Percentiles rank a stretch among this genome's conserved stretches.
Conservation (phyloP, 176 grass and related monocot genomes). For the Oryza officinalis region DNA sequence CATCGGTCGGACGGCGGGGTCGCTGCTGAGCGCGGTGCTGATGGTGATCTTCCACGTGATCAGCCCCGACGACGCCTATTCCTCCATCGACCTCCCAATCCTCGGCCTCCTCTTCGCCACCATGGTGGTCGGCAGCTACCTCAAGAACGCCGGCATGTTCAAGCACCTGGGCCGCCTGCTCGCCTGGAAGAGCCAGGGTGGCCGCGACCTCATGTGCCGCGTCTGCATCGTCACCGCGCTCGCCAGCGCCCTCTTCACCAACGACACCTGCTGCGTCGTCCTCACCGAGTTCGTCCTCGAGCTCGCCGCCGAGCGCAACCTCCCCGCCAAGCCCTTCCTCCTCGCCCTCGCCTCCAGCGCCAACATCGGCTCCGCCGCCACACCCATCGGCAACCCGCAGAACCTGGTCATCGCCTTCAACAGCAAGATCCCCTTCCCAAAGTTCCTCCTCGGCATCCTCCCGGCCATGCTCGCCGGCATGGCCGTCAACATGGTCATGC, state of each 20-base stretch:
- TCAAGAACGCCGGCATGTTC: constrained; percentile 91
- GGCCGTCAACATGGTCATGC: constrained; percentile 68
- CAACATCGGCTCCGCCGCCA: constrained; percentile 87
- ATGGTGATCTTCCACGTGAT: constrained; percentile 92
- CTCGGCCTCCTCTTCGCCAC: constrained; percentile 89
- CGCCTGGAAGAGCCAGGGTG: constrained; percentile 74
- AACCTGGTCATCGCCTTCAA: constrained; percentile 88
- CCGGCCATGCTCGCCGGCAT: constrained; percentile 83
- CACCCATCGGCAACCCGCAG: constrained; percentile 97
- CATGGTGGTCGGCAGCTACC: constrained; percentile 92
- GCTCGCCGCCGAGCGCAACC: constrained; percentile 82
- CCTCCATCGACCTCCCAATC: constrained; percentile 84
- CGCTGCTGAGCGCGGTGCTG: constrained; percentile 74
- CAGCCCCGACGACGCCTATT: constrained; percentile 71
- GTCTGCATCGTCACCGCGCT: constrained; percentile 84
- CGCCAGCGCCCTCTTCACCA: constrained; percentile 85
- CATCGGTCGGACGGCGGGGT: constrained; percentile 81
- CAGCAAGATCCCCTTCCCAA: constrained; percentile 79
- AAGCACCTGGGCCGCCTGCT: constrained; percentile 69
- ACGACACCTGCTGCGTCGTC: constrained; percentile 97
- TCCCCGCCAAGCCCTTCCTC: constrained; percentile 83
- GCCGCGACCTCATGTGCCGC: constrained; percentile 84
- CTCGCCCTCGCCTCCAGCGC: constrained; percentile 84
- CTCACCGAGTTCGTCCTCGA: constrained; percentile 96
- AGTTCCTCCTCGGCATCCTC: constrained; percentile 68